Evolutionary conservation across 2,329 filamentous ascomycete species (phyloP).

Genomic region (Coniochaeta hoffmannii): DNA sequence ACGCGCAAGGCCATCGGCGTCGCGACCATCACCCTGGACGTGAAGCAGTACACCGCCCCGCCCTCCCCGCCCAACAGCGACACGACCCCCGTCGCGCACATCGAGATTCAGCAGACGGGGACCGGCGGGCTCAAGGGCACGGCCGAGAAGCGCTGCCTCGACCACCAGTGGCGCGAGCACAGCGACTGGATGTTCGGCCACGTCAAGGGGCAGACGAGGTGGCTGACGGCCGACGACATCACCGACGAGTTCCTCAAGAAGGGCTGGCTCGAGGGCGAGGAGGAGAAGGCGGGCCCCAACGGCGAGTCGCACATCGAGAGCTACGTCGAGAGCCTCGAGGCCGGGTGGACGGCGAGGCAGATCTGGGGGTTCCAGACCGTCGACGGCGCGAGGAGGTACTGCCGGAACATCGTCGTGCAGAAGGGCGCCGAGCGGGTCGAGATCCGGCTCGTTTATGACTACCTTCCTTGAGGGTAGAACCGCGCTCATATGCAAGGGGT

Average conservation of each 20-base stretch:
- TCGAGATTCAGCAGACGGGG: conserved; percentile 65
- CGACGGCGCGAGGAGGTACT: conserved; percentile 44
- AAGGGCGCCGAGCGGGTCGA: conserved; percentile 41
- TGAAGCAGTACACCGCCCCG: conserved; percentile 46
- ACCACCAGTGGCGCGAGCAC: conserved; percentile 52
- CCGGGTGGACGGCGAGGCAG: conserved; percentile 49
- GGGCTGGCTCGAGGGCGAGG: conserved; percentile 52
- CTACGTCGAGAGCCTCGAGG: conserved; percentile 45
- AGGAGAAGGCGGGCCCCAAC: conserved; percentile 41
- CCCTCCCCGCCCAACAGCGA: conserved; percentile 27
- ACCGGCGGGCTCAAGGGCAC: conserved; percentile 65
- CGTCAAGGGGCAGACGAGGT: conserved; percentile 53
- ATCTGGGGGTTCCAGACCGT: conserved; percentile 54
- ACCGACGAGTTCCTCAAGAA: conserved; percentile 48
- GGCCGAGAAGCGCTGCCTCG: conserved; percentile 45
- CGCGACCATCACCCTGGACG: conserved; percentile 60
- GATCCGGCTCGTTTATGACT: conserved; percentile 52
- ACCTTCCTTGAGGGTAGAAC: not conserved
- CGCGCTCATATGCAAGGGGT: not conserved
- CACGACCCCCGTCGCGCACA: conserved; percentile 36
- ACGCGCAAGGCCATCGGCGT: conserved; percentile 63
- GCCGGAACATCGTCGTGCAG: conserved; percentile 43
- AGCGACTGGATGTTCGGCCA: conserved; percentile 73
- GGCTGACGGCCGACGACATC: conserved; percentile 37
- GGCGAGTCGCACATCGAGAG: conserved; percentile 60